Evolutionary conservation across 148 eudicot genomes (phyloP).

Genomic region (Dysphania ambrosioides): DNA sequence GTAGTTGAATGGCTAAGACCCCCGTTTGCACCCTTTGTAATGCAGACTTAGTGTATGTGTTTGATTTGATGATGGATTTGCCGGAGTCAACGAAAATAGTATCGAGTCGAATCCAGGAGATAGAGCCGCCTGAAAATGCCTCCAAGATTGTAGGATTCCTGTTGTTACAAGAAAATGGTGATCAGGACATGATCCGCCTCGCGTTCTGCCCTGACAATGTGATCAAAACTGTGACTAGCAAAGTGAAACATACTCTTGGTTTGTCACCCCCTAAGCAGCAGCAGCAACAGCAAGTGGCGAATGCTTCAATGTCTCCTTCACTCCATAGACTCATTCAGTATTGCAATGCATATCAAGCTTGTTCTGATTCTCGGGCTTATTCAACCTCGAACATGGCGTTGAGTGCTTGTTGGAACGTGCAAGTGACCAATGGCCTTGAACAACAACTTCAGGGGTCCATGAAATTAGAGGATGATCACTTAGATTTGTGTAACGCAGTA

Average conservation of each 20-base stretch:
- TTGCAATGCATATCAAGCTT: not conserved
- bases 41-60: not conserved
- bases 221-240: not conserved
- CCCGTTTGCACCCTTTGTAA: not conserved
- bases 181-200: constrained; percentile 39
- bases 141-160: constrained; percentile 38
- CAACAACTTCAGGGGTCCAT: not conserved
- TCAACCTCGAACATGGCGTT: not conserved
- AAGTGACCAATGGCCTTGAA: not conserved
- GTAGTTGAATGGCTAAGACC: not conserved
- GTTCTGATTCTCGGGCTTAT: not conserved
- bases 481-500: not conserved
- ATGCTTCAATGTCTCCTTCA: not conserved
- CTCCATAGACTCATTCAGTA: not conserved
- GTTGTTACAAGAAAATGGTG: constrained; percentile 33
- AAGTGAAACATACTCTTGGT: not conserved
- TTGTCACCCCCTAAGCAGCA: not conserved
- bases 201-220: constrained; percentile 37
- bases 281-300: not conserved
- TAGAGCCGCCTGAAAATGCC: constrained; percentile 44
- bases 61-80: not conserved
- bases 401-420: not conserved
- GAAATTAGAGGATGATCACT: not conserved
- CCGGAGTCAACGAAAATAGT: constrained; percentile 36
- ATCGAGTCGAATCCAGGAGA: constrained; percentile 33